Base-by-base conservation (phyloP, 306 rosid species). In the Rosa chinensis region DNA sequence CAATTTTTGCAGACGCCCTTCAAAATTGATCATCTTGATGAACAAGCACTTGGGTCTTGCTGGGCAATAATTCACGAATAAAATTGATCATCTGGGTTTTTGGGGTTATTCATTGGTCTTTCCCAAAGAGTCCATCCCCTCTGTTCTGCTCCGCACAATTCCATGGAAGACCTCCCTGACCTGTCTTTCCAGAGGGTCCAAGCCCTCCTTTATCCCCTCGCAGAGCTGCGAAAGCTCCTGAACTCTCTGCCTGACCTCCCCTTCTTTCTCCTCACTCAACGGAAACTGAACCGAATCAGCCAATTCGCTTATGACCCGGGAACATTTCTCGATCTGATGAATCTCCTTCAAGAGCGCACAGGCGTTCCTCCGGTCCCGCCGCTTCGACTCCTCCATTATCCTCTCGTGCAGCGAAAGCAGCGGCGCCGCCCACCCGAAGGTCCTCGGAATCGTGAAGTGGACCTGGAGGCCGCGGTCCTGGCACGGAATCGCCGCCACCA, bases 401-500 rank as follows among this genome's bases (percentile, higher is more conserved):
- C 87, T 81, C 76, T 92, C 99, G n/a, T 94, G 91, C 13, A 94
- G 86, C 1, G 78, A 79, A 7, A 66, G 81, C 83, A 94, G 71
- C 8, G 97, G 88, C 45, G 83, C 88, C 2, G 97, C 93, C 99
- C 99, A 94, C 3, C 80, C 3, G 18, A 88, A 84, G 18, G 87
- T 85, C 77, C 95, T 70, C 0, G 95, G 89, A 35, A 87, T 50
- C 0, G 85, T 72, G 75, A 91, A 89, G 75, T 92, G 94, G 44
- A 91, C 88, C 70, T 89, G 88, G 17, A 94, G 82, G 5, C 99
- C 97, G 0, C 99, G 86, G 75, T 94, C 97, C 87, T 94, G 99
- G 87, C 99, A 94, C 0, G 99, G 99, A 82, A 94, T 92, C 20
- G 99, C 97, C 14, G 99, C 99, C 79, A 94, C 99, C 58, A 94